Evolutionary conservation across 306 rosid species (phyloP).

Genomic region (Adenanthera pavonina): DNA sequence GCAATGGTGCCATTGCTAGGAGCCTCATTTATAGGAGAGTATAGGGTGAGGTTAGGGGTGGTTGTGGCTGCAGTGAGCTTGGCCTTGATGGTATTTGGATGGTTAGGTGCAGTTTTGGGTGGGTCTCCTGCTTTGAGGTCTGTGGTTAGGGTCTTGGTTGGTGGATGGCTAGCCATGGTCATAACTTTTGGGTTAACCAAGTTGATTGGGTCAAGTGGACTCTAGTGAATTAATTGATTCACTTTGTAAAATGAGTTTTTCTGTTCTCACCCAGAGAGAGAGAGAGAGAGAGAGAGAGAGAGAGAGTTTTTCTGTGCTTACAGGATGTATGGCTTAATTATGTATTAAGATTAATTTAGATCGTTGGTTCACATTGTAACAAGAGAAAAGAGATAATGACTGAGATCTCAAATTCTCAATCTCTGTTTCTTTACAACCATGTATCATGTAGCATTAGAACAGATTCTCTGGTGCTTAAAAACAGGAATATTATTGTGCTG

Average conservation of each 20-base stretch:
- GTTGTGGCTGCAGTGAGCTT: conserved; percentile 70
- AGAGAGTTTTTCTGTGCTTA: not conserved
- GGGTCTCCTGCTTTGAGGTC: conserved; percentile 68
- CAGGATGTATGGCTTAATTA: not conserved
- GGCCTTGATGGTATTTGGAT: conserved; percentile 76
- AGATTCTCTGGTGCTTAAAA: too few relatives aligned
- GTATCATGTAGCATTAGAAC: too few relatives aligned
- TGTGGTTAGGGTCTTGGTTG: conserved; percentile 62
- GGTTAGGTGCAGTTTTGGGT: conserved; percentile 78
- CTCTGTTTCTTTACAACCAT: not conserved
- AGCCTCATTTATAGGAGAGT: conserved; percentile 75
- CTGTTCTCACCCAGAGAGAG: too few relatives aligned
- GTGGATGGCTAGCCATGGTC: conserved; percentile 96
- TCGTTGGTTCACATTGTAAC: not conserved
- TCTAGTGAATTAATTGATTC: conserved; percentile 20
- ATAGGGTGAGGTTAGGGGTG: conserved; percentile 62
- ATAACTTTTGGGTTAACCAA: conserved; percentile 83
- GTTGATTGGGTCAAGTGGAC: conserved; percentile 76
- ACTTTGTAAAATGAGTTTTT: conserved; percentile 16
- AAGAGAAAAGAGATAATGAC: not conserved
- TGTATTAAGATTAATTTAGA: not conserved
- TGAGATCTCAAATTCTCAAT: not conserved
- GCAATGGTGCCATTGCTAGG: conserved; percentile 89
- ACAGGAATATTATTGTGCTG: not conserved
- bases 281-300: not conserved